A percentile compares a stretch with the other conserved stretches of the same genome.
These are phyloP conservation scores for Lepidium didymum DNA, from an alignment of 345 rosid species.

Conservation along the genomic window DNA sequence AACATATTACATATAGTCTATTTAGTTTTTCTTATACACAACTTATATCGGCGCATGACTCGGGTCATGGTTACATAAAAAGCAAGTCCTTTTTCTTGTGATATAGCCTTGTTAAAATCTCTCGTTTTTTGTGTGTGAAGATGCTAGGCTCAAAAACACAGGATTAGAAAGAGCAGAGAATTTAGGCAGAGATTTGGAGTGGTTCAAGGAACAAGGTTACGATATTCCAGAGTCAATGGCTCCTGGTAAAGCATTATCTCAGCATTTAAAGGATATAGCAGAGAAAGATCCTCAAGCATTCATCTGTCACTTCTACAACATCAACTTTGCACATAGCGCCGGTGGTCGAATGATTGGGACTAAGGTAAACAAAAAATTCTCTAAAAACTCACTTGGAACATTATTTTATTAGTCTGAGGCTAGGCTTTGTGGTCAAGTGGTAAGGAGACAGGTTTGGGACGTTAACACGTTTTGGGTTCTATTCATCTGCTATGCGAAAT, in stretches of 20 bases:
- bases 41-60: background rate
- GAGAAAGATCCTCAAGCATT: constrained; percentile 78
- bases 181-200: background rate
- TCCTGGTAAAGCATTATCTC: constrained; percentile 52
- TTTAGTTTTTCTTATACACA: background rate
- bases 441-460: too few species aligned
- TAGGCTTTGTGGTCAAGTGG: too few species aligned
- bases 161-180: background rate
- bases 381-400: background rate
- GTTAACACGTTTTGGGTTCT: too few species aligned
- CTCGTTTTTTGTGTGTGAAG: background rate
- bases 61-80: too few species aligned
- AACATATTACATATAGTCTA: background rate
- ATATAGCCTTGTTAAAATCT: background rate
- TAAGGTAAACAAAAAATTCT: background rate
- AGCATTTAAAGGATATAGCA: constrained; percentile 14
- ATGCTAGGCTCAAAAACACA: background rate
- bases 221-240: constrained; percentile 36
- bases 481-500: too few species aligned
- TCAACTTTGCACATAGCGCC: constrained; percentile 40
- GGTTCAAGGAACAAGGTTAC: background rate
- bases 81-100: background rate
- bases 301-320: constrained; percentile 85
- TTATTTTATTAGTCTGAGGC: too few species aligned
- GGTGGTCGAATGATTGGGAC: background rate